A percentile compares a stretch with the other conserved stretches of the same genome.
Conservation (phyloP, 495 filamentous ascomycete species). For the Glarea lozoyensis region DNA sequence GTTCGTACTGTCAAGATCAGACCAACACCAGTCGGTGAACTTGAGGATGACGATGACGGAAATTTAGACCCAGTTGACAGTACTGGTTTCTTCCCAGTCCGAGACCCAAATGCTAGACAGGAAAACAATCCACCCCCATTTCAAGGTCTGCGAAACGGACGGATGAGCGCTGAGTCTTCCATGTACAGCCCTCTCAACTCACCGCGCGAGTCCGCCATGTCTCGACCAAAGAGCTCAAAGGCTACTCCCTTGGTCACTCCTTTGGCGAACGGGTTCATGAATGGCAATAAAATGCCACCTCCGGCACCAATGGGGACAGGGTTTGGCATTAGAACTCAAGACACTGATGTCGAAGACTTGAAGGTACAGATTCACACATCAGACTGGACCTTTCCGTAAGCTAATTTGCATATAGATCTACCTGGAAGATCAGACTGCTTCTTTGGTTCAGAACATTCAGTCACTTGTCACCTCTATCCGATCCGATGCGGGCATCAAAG, state of each 20-base stretch:
- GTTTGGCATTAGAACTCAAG: constrained; percentile 25
- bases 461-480: constrained; percentile 73
- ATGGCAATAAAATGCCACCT: constrained; percentile 29
- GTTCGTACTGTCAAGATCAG: constrained; percentile 77
- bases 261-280: constrained; percentile 23
- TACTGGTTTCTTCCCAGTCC: constrained; percentile 37
- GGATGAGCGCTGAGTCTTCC: constrained; percentile 38
- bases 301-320: constrained; percentile 23
- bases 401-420: constrained; percentile 46
- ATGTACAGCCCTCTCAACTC: constrained; percentile 46
- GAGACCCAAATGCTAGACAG: constrained; percentile 21
- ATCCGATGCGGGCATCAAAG: constrained; percentile 52
- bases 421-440: constrained; percentile 75
- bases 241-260: constrained; percentile 17
- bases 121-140: constrained; percentile 35
- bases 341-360: constrained; percentile 59
- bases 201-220: constrained; percentile 37
- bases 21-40: constrained; percentile 59
- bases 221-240: constrained; percentile 25
- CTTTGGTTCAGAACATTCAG: constrained; percentile 75
- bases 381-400: neutral
- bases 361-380: constrained; percentile 37
- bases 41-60: constrained; percentile 67
- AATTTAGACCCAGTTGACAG: constrained; percentile 43
- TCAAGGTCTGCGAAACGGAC: constrained; percentile 30